Evolutionary conservation across 495 filamentous ascomycete genomes (phyloP).

Genomic region (Daldinia bambusicola): DNA sequence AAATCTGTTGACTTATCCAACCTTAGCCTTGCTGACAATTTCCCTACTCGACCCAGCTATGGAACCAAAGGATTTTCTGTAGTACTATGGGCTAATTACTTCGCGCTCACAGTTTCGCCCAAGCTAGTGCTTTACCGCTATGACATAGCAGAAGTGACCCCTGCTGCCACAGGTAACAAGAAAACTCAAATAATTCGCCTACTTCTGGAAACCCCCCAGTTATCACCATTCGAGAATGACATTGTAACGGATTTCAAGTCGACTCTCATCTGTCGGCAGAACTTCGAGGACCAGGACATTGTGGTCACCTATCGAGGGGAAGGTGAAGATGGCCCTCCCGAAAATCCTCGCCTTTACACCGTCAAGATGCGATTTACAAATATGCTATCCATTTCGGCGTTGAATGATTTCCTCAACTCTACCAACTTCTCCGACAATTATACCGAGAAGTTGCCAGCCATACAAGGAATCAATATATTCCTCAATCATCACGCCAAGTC

Average conservation of each 20-base stretch:
- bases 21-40: constrained; percentile 22
- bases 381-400: constrained; percentile 53
- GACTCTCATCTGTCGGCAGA: constrained; percentile 57
- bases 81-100: constrained; percentile 64
- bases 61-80: constrained; percentile 58
- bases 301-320: constrained; percentile 38
- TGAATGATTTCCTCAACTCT: constrained; percentile 61
- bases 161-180: constrained; percentile 56
- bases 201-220: constrained; percentile 53
- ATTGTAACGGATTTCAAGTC: constrained; percentile 64
- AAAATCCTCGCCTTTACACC: constrained; percentile 52
- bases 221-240: constrained; percentile 27
- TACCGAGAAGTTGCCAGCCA: constrained; percentile 48
- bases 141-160: constrained; percentile 50
- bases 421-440: constrained; percentile 50
- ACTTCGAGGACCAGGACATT: constrained; percentile 50
- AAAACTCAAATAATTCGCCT: constrained; percentile 58
- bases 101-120: constrained; percentile 52
- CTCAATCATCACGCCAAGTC: constrained; percentile 48
- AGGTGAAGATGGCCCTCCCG: constrained; percentile 45
- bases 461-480: constrained; percentile 54
- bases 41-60: constrained; percentile 60
- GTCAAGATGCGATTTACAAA: constrained; percentile 55
- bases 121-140: constrained; percentile 57
- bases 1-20: background rate